Percentiles rank a stretch among this genome's conserved stretches.
Conservation (phyloP, 495 filamentous ascomycete genomes). For the Aspergillus cristatus region DNA sequence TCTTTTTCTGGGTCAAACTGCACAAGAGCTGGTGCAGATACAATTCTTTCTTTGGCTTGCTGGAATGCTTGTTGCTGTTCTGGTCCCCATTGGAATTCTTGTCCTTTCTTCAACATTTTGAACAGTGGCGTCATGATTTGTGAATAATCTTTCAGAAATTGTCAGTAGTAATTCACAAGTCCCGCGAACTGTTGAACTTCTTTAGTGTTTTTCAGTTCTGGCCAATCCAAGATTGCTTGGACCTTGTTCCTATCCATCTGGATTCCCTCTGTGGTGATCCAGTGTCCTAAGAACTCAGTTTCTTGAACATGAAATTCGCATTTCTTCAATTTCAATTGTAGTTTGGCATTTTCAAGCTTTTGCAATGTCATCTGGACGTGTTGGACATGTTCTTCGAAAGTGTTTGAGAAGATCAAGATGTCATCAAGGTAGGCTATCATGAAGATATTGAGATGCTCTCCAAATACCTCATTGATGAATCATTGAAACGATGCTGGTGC, state of each 20-base stretch:
- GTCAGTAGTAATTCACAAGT: constrained; percentile 9
- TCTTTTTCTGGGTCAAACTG: neutral
- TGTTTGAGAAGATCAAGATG: constrained; percentile 9
- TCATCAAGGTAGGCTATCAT: constrained; percentile 9
- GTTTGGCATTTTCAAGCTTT: constrained; percentile 1
- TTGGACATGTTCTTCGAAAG: constrained; percentile 3
- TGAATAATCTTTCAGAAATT: constrained; percentile 6
- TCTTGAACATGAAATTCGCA: constrained; percentile 6
- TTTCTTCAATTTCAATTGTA: constrained; percentile 10
- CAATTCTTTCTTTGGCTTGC: constrained; percentile 2
- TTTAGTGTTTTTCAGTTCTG: constrained; percentile 2
- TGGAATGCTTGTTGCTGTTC: constrained; percentile 4
- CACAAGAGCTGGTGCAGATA: neutral
- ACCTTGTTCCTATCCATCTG: constrained; percentile 9
- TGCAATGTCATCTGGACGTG: constrained; percentile 4
- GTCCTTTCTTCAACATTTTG: constrained; percentile 6
- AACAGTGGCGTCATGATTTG: neutral
- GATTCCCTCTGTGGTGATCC: constrained; percentile 4
- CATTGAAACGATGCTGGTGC: constrained; percentile 7
- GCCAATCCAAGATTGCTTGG: constrained; percentile 3
- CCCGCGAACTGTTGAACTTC: constrained; percentile 7
- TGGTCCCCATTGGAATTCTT: constrained; percentile 3
- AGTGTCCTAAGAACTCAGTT: constrained; percentile 7
- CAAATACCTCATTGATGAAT: constrained; percentile 6
- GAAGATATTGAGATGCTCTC: constrained; percentile 9